Percentiles rank a stretch among this genome's conserved stretches.
These are phyloP conservation scores for Talaromyces sp. DNA, from an alignment of 2,329 filamentous ascomycete genomes.

Conservation along the genomic window DNA sequence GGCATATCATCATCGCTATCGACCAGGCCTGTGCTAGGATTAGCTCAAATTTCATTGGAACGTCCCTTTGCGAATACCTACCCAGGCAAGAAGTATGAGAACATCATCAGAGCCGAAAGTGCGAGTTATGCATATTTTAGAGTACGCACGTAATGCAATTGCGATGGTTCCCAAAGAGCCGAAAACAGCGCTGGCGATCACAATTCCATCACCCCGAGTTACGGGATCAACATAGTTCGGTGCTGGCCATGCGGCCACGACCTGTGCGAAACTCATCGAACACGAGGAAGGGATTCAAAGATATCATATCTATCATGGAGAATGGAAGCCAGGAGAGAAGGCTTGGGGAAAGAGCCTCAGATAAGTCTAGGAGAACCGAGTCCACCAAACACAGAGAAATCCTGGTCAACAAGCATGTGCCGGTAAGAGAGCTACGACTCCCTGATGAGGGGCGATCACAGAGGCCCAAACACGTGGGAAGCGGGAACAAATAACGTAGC, in stretches of 20 bases:
- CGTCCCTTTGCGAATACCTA: background rate
- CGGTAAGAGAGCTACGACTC: background rate
- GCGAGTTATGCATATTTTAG: conserved; percentile 45
- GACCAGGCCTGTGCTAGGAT: background rate
- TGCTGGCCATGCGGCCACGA: conserved; percentile 40
- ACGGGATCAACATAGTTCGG: conserved; percentile 51
- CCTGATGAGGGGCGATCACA: background rate
- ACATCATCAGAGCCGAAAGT: conserved; percentile 50
- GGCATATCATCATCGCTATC: background rate
- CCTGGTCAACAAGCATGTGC: background rate
- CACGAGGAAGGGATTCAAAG: background rate
- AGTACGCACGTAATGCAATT: conserved; percentile 49
- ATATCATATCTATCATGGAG: background rate
- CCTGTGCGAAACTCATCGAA: conserved; percentile 8
- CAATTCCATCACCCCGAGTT: conserved; percentile 45
- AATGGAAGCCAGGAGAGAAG: background rate
- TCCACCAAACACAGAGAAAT: background rate
- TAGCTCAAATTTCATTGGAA: background rate
- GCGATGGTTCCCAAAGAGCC: conserved; percentile 41
- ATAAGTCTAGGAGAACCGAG: background rate
- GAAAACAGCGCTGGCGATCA: conserved; percentile 44
- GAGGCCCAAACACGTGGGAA: background rate
- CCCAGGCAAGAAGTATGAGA: conserved; percentile 38
- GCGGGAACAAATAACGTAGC: background rate
- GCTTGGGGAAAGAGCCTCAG: background rate